These are phyloP conservation scores for Fomitopsis betulina DNA, from an alignment of 1,284 basidiomycete genomes.

Conservation along the genomic window DNA sequence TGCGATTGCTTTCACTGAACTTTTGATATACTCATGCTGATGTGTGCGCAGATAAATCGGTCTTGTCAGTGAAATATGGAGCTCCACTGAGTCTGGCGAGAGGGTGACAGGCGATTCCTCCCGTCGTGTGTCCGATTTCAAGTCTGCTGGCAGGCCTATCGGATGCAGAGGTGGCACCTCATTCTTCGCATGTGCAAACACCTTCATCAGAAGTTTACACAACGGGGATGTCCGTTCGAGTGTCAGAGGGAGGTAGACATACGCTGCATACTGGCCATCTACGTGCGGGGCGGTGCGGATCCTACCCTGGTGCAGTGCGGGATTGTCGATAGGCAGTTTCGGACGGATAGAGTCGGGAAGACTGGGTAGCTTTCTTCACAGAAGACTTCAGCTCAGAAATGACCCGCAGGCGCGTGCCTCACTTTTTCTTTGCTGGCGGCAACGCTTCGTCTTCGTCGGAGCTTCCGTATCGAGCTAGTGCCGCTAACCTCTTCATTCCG, in stretches of 20 bases:
- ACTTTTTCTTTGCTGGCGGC: slow-evolving; percentile 1
- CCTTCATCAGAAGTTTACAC: slow-evolving; percentile 42
- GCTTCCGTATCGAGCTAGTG: slow-evolving; percentile 12
- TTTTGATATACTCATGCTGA: slow-evolving; percentile 66
- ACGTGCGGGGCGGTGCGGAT: slow-evolving; percentile 67
- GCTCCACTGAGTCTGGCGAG: slow-evolving; percentile 24
- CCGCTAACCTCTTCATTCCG: slow-evolving; percentile 6
- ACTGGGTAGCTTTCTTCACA: slow-evolving; percentile 47
- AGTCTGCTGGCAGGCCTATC: slow-evolving; percentile 28
- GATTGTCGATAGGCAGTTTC: slow-evolving; percentile 53
- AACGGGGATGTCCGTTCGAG: slow-evolving; percentile 40
- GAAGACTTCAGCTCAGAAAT: background rate
- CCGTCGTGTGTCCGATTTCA: background rate
- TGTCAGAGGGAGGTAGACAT: slow-evolving; percentile 65
- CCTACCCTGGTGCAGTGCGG: slow-evolving; percentile 75
- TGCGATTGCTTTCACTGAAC: slow-evolving; percentile 47
- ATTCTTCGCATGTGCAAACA: slow-evolving; percentile 39
- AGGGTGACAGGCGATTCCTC: background rate
- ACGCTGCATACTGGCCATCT: slow-evolving; percentile 74
- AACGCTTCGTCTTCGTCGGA: slow-evolving; percentile 9
- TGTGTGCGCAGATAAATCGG: slow-evolving; percentile 75
- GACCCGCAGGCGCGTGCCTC: background rate
- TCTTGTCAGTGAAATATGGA: slow-evolving; percentile 74
- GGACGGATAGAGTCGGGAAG: slow-evolving; percentile 46
- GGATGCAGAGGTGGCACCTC: slow-evolving; percentile 44